Conservation (phyloP, 306 rosid genomes). For the Hippophae tibetana region DNA sequence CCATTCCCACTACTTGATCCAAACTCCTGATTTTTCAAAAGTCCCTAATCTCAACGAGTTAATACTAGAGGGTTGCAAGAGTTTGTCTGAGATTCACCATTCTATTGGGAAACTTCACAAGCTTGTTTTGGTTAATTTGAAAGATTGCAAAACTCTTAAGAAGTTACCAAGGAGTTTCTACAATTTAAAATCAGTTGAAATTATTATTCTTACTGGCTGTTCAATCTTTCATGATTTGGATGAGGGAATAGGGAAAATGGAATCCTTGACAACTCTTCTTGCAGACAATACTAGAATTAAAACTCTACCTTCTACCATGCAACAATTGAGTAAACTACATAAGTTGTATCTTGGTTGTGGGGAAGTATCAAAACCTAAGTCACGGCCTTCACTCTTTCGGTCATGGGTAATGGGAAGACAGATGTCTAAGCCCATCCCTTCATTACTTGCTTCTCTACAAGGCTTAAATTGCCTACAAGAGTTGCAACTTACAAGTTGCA, state of each 20-base stretch:
- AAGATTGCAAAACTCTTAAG: slow-evolving; percentile 16
- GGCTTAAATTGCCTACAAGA: slow-evolving; percentile 7
- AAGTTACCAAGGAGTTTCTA: slow-evolving; percentile 19
- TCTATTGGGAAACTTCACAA: slow-evolving; percentile 13
- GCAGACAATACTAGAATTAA: slow-evolving; percentile 31
- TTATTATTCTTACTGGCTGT: slow-evolving; percentile 38
- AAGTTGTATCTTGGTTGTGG: slow-evolving; percentile 25
- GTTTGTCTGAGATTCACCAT: slow-evolving; percentile 6
- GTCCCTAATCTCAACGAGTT: slow-evolving; percentile 34
- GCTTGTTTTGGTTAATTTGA: slow-evolving; percentile 21
- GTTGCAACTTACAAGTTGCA: not conserved
- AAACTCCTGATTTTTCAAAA: slow-evolving; percentile 27
- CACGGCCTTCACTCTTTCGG: slow-evolving; percentile 17
- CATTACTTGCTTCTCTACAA: slow-evolving; percentile 8
- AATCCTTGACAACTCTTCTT: slow-evolving; percentile 27
- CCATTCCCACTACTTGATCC: slow-evolving; percentile 20
- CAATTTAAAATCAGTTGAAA: slow-evolving; percentile 23
- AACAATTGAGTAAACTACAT: slow-evolving; percentile 15
- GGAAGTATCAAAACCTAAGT: slow-evolving; percentile 17
- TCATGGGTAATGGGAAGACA: slow-evolving; percentile 27
- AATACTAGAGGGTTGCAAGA: slow-evolving; percentile 22
- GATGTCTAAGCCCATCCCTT: not conserved
- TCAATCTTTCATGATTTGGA: slow-evolving; percentile 19
- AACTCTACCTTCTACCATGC: slow-evolving; percentile 19
- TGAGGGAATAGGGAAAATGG: slow-evolving; percentile 31